Base-by-base conservation (phyloP, 148 eudicot species). In the Hydrangea macrophylla region DNA sequence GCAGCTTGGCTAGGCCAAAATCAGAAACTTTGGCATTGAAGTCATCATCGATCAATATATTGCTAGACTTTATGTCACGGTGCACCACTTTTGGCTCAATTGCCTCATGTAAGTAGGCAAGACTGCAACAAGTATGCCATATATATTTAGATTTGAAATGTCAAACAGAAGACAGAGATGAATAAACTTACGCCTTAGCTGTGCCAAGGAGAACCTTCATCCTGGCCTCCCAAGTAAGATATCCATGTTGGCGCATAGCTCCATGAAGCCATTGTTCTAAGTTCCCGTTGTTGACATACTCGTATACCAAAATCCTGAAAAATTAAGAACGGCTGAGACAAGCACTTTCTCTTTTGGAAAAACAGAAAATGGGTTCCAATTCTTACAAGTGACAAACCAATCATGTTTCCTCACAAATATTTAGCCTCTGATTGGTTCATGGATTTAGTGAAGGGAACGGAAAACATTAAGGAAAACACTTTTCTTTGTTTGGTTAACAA, bases 211-310 rank as follows among this genome's bases (percentile, higher is more conserved):
- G 73, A 65, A 83, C 76, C 70, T 88, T 85, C 73, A 83, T 83
- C 45, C 90, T 80, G 40, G 88, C 84, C 80, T 85, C 93, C 93
- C 93, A 88, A 36, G 93, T 88, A 70, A 88, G 82, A 83, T 73
- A 75, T 63, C 93, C 88, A 67, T 76, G 82, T 50, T 83, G 90
- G 64, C 88, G 81, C 84, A 85, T 81, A 62, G 85, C 90, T 64
- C 93, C 93, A 67, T 88, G 93, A 68, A 88, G 88, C 93, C 93
- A 88, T 66, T 88, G 93, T 69, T 88, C 93, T 45, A 88, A 70
- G 67, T 88, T 88, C 9, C 90, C 93, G 62, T 88, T 88, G 76
- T 88, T 85, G 60, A 88, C 93, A 42, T 85, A 88, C 68, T 88
- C 93, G 61, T 88, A 88, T 25, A 88, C 90, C 56, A 88, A 68